These are phyloP conservation scores for Pyronema domesticum DNA, from an alignment of 495 filamentous ascomycete genomes.

Conservation along the genomic window DNA sequence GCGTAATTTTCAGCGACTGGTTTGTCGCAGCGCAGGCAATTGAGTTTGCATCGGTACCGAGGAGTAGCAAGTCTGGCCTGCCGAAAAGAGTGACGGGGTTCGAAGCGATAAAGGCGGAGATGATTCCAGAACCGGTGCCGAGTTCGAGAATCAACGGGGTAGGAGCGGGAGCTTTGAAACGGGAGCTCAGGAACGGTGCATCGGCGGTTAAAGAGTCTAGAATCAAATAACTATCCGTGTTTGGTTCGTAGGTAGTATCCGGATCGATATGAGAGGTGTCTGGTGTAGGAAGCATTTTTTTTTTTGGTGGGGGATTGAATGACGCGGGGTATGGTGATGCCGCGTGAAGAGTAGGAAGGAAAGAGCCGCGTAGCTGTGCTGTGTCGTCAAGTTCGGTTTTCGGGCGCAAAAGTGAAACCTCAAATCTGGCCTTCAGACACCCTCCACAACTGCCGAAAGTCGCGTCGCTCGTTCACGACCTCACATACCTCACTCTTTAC, in stretches of 20 bases:
- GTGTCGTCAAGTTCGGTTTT: slow-evolving; percentile 26
- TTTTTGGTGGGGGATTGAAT: not conserved
- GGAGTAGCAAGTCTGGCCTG: slow-evolving; percentile 45
- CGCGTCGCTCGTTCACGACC: too few species aligned
- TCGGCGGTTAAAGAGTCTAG: slow-evolving; percentile 85
- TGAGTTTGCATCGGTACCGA: slow-evolving; percentile 65
- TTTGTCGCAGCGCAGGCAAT: slow-evolving; percentile 55
- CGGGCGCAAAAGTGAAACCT: not conserved
- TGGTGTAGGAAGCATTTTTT: slow-evolving; percentile 45
- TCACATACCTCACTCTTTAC: too few species aligned
- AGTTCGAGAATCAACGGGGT: slow-evolving; percentile 66
- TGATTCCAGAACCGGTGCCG: slow-evolving; percentile 77
- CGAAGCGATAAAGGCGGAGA: slow-evolving; percentile 68
- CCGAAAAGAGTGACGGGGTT: slow-evolving; percentile 58
- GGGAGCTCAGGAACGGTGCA: slow-evolving; percentile 47
- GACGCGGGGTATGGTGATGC: too few species aligned
- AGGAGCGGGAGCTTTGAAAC: slow-evolving; percentile 32
- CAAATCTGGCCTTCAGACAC: too few species aligned
- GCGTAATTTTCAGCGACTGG: slow-evolving; percentile 37
- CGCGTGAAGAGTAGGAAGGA: not conserved
- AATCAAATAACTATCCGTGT: slow-evolving; percentile 89
- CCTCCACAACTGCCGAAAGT: not conserved
- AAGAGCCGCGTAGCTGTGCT: not conserved
- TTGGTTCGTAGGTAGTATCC: slow-evolving; percentile 74
- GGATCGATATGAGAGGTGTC: slow-evolving; percentile 79